Evolutionary conservation across 176 grass and related monocot genomes (phyloP), one percentile per base, ranked within the genome.

Genomic region (Leersia perrieri): DNA sequence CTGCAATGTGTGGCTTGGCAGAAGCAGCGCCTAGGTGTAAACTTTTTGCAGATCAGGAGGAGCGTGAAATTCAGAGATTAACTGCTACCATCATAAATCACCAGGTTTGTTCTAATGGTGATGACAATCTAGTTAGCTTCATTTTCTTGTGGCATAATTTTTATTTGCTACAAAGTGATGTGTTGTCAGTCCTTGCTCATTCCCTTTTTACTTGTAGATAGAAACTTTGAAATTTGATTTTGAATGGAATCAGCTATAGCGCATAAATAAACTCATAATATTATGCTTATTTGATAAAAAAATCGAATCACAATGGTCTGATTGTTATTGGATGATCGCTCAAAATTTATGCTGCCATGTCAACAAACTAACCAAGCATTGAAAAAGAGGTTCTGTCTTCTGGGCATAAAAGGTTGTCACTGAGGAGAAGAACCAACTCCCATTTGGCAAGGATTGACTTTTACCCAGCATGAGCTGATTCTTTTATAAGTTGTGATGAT

Each of bases 11-110:
- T 90, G 93, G 97, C 74, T 82, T 95, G 66, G 91, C 97, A 55
- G 93, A 92, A 62, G 97, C 97, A 3, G 89, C 93, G 36, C 85
- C 85, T 69, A 99, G 96, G 75, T 92, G 86, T 77, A 99, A 99
- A 87, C 88, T 95, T 79, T 99, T 99, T 91, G 93, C 90, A 0
- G 97, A 99, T 73, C 93, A 99, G 82, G 97, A 99, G 79, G 93
- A 99, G 82, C 90, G 93, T 74, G 97, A 99, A 93, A 93, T 99
- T 82, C 97, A 99, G 85, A 93, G 97, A 91, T 81, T 99, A 44
- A 75, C 87, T 70, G 92, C 92, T 39, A 96, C 90, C 70, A 90
- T 99, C 35, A 96, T 99, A 80, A 99, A 99, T 62, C 88, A 99
- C 51, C 88, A 99, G 92, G 97, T 96, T 67, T 7, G 15, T 49